Conservation (phyloP, 2,329 filamentous ascomycete genomes). For the Penicillium sp. region DNA sequence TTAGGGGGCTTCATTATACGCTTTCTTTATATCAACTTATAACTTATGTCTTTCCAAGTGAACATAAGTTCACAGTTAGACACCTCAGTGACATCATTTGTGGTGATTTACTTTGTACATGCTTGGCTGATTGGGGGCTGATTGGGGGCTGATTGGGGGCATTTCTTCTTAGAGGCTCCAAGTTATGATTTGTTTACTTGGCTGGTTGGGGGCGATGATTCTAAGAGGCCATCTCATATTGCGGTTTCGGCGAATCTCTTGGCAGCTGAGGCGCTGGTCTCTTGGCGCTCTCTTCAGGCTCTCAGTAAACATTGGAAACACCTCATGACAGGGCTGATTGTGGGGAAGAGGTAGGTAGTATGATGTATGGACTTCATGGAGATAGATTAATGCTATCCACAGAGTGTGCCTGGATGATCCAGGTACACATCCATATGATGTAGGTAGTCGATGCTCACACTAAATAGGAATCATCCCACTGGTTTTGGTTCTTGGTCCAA, state of each 20-base stretch:
- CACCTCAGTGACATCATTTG: neutral
- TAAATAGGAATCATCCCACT: neutral
- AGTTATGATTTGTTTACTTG: neutral
- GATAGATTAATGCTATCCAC: neutral
- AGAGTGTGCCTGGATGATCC: neutral
- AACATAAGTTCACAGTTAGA: neutral
- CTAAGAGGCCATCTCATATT: neutral
- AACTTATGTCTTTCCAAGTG: neutral
- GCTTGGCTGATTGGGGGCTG: too few relatives aligned
- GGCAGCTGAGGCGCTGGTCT: neutral
- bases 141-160: too few relatives aligned
- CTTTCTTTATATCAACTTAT: neutral
- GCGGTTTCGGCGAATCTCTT: neutral
- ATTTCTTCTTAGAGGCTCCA: too few relatives aligned
- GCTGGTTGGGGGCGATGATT: neutral
- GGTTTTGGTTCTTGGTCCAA: neutral
- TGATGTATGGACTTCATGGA: neutral
- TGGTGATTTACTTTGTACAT: neutral
- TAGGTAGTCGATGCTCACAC: neutral
- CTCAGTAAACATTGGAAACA: neutral
- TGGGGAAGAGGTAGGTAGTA: neutral
- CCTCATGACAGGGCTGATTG: neutral
- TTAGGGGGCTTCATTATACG: neutral
- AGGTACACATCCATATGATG: neutral
- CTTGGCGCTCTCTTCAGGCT: neutral